These are phyloP conservation scores for Pseudopediastrum boryanum DNA, from an alignment of 139 green algal species.

Conservation along the genomic window DNA sequence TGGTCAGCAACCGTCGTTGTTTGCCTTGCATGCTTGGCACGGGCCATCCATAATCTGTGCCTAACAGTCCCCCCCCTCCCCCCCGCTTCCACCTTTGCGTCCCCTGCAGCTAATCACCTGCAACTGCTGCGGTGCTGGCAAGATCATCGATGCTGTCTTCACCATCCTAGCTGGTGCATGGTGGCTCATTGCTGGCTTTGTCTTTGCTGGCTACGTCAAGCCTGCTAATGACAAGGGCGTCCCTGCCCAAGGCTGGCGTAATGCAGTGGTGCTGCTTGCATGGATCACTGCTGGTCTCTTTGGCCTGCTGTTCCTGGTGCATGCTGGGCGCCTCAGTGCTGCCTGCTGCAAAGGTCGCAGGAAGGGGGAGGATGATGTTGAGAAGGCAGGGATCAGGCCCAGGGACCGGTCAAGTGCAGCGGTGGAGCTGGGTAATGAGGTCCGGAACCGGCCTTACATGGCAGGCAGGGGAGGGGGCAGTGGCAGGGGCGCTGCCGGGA, in stretches of 20 bases:
- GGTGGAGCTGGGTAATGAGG: slow-evolving; percentile 39
- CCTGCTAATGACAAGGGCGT: not conserved
- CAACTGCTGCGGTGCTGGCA: slow-evolving; percentile 37
- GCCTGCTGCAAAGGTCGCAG: slow-evolving; percentile 26
- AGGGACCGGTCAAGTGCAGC: slow-evolving; percentile 5
- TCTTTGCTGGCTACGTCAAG: not conserved
- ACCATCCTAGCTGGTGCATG: slow-evolving; percentile 16
- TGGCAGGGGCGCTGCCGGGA: no score
- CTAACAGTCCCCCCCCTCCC: no score
- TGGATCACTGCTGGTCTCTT: slow-evolving; percentile 33
- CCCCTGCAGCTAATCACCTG: slow-evolving; percentile 29
- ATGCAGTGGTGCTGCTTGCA: slow-evolving; percentile 23
- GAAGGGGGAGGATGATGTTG: not conserved
- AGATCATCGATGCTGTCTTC: slow-evolving; percentile 27
- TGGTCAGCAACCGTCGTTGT: no score
- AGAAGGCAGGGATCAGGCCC: slow-evolving; percentile 9
- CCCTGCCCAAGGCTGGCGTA: slow-evolving; percentile 24
- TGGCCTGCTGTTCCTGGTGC: slow-evolving; percentile 29
- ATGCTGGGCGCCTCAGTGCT: slow-evolving; percentile 12
- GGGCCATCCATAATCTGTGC: no score
- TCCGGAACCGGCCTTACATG: slow-evolving; percentile 1
- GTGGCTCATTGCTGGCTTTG: slow-evolving; percentile 32
- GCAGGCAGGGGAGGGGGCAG: not conserved
- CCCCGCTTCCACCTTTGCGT: not conserved
- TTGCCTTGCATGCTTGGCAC: no score